Evolutionary conservation across 345 rosid species (phyloP), one percentile per base, ranked within the genome.

Genomic region (Eucalyptus sp.): DNA sequence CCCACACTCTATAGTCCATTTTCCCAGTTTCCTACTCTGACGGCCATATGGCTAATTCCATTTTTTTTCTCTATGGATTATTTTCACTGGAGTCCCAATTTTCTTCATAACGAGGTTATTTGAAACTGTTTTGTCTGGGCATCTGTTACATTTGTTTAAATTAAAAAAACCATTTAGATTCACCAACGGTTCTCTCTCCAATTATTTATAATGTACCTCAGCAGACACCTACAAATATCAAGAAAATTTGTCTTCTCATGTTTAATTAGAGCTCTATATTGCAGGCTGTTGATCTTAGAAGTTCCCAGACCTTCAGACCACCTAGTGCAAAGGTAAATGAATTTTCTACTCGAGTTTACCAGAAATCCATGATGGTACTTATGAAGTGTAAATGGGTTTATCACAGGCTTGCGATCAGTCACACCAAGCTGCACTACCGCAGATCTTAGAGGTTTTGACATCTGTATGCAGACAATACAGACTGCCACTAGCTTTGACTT

Each of bases 211-310:
- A 37, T 71, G 83, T 37, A 37, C 46, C 83, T 71, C 14, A 71
- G 46, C 46, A 71, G 83, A 71, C 83, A 87, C 88, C 56, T 71
- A 52, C 80, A 46, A 90, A 88, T 79, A 22, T 22, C 49, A 68
- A 10, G 27, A 14, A 64, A 86, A 86, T 56, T 87, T 90, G 71
- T 89, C 87, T 71, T 46, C 90, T 90, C 86, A 79, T 86, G 51
- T 86, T 91, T 80, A 14, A 86, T 86, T 51, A 44, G 41, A 68
- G 43, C 52, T 27, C 56, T 89, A 37, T 86, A 76, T 49, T 91
- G 93, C 96, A 96, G 99, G 97, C 97, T 58, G 97, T 96, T 62
- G 93, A 96, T 91, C 94, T 96, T 43, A 92, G 93, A 92, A 95
- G 99, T 91, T 93, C 98, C 71, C 92, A 90, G 88, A 93, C 93